These are phyloP conservation scores for Euphorbia pulcherrima DNA, from an alignment of 345 rosid genomes.

Conservation along the genomic window DNA sequence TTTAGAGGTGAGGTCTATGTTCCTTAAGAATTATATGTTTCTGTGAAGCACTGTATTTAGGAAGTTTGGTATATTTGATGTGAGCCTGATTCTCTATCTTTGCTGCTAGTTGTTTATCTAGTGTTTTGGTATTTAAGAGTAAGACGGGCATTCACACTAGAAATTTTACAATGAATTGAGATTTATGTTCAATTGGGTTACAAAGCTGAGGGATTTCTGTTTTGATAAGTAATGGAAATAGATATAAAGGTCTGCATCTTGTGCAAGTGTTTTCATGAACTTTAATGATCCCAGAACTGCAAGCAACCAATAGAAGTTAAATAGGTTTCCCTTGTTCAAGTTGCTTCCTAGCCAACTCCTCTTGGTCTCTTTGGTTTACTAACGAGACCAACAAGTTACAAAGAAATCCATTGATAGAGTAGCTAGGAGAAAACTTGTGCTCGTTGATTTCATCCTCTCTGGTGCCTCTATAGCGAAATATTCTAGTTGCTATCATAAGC, in stretches of 20 bases:
- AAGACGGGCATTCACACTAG: not conserved
- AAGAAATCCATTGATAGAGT: conserved; percentile 89
- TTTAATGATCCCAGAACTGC: conserved; percentile 58
- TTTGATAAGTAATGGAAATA: not conserved
- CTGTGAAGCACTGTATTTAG: not conserved
- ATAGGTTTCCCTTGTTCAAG: conserved; percentile 51
- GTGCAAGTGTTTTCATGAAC: too few species aligned
- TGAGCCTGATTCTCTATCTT: not conserved
- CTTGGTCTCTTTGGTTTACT: conserved; percentile 53
- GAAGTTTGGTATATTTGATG: not conserved
- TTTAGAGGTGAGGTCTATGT: conserved; percentile 17
- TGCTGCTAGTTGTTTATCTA: not conserved
- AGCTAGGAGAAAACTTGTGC: conserved; percentile 83
- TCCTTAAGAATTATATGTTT: not conserved
- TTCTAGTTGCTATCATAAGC: conserved; percentile 91
- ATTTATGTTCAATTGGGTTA: too few species aligned
- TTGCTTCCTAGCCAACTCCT: conserved; percentile 66
- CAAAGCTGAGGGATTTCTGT: too few species aligned
- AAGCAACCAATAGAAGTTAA: conserved; percentile 76
- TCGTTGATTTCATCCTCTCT: conserved; percentile 88
- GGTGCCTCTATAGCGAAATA: conserved; percentile 90
- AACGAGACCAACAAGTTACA: conserved; percentile 67
- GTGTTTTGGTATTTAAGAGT: not conserved
- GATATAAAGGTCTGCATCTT: not conserved
- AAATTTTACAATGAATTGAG: too few species aligned